phyloP scores from a whole-genome alignment of 495 filamentous ascomycete species.

The Hypoxylon perforatum region DNA sequence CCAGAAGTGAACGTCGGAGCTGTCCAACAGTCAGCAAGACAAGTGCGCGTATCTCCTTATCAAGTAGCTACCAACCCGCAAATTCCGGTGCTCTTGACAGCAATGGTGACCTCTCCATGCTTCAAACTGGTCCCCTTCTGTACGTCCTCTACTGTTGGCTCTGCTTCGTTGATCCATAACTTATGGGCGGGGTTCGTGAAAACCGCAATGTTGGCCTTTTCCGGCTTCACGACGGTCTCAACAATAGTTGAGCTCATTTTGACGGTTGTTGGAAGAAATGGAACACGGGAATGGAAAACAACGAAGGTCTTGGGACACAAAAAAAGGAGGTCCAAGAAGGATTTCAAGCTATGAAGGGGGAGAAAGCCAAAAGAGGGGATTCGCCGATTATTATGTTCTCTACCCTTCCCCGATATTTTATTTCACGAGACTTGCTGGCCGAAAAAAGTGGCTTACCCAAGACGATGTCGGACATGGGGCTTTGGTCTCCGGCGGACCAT shows the following conservation, averaged over 20 bases:
- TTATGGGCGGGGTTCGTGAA: constrained; percentile 94
- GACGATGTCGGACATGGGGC: constrained; percentile 37
- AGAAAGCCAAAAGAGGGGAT: constrained; percentile 32
- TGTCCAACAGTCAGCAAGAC: constrained; percentile 50
- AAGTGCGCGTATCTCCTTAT: constrained; percentile 22
- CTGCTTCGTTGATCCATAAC: constrained; percentile 85
- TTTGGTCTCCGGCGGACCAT: constrained; percentile 8
- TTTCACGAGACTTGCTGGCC: constrained; percentile 18
- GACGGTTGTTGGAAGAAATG: constrained; percentile 2
- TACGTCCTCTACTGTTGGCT: constrained; percentile 79
- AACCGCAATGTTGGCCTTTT: constrained; percentile 91
- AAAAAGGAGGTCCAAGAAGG: constrained; percentile 13
- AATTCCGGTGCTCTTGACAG: constrained; percentile 90
- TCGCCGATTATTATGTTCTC: constrained; percentile 28
- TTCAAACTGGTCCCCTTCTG: constrained; percentile 75
- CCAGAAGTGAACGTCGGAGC: constrained; percentile 97
- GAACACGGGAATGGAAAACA: constrained; percentile 2
- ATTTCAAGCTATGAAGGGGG: constrained; percentile 19
- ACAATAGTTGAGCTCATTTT: constrained; percentile 45
- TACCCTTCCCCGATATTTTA: constrained; percentile 24
- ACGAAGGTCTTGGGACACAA: not conserved
- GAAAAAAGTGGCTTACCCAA: constrained; percentile 26
- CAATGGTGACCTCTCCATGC: constrained; percentile 83
- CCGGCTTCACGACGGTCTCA: constrained; percentile 45
- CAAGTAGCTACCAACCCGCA: constrained; percentile 73